Base-by-base conservation (phyloP, 352 stramenopile genomes). In the Globisporangium spiculum region DNA sequence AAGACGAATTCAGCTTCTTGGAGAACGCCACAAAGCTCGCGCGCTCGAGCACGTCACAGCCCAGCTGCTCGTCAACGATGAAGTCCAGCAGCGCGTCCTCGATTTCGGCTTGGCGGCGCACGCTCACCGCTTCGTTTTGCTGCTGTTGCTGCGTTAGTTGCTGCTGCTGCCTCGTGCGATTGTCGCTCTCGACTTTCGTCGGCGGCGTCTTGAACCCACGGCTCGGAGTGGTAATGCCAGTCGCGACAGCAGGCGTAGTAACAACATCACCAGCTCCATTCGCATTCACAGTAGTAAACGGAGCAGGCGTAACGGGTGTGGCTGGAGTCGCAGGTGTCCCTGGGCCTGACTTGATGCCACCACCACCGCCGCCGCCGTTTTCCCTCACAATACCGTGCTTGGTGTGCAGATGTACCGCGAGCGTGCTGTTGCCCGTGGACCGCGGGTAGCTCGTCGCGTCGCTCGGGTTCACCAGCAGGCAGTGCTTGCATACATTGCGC, bases 351-450 rank as follows among this genome's bases (percentile, higher is more conserved):
- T 22, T 30, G 3, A 8, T 12, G n/a, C n/a, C 10, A 9, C n/a
- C 50, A 26, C 10, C 12, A 6, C 50, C 44, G 44, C 30, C 44
- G 44, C 30, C 44, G 44, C 30, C 20, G 9, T 27, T 26, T 20
- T 58, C 63, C 26, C n/a, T 61, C 10, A 30, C 55, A 52, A 68
- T 61, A 18, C 63, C 63, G 53, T 68, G 63, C 63, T 68, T 68
- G 18, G 63, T 56, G 7, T 63, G 54, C 26, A 68, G 30, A n/a
- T 68, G 63, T 16, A 68, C 44, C 24, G 53, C 63, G 24, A 68
- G 63, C 20, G 63, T 68, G 34, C 52, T 63, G 16, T 61, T 68
- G 18, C 52, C 54, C 22, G 63, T 63, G 24, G 44, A 55, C 22
- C 24, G 36, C 10, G 63, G 52, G 26, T 68, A 68, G 27, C 60